phyloP scores from a whole-genome alignment of 805 yeast species.

The Candida maltosa region DNA sequence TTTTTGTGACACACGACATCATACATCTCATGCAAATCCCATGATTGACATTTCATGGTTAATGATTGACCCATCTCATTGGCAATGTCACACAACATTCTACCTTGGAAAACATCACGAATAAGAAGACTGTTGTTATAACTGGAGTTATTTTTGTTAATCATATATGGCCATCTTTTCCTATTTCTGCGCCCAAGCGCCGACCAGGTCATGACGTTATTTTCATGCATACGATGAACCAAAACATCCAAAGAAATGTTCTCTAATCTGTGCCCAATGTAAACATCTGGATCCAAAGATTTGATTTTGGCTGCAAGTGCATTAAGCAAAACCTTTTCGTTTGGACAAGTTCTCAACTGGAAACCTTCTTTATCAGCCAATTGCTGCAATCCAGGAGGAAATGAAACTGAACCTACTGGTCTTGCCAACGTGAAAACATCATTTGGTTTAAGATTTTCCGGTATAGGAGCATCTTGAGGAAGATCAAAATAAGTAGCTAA shows the following conservation, averaged over 20 bases:
- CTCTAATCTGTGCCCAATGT: constrained; percentile 85
- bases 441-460: constrained; percentile 57
- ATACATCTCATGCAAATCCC: constrained; percentile 92
- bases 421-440: constrained; percentile 71
- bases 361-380: constrained; percentile 54
- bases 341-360: constrained; percentile 57
- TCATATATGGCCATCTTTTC: constrained; percentile 73
- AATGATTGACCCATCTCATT: constrained; percentile 94
- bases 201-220: constrained; percentile 73
- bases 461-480: constrained; percentile 73
- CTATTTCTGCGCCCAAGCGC: constrained; percentile 79
- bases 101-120: constrained; percentile 75
- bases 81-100: constrained; percentile 87
- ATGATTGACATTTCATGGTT: constrained; percentile 87
- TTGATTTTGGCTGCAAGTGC: constrained; percentile 72
- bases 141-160: constrained; percentile 44
- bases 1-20: constrained; percentile 69
- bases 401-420: constrained; percentile 61
- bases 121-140: constrained; percentile 51
- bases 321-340: constrained; percentile 70
- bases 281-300: constrained; percentile 83
- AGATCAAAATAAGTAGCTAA: constrained; percentile 66
- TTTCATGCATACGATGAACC: constrained; percentile 74
- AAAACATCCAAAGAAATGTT: constrained; percentile 74
- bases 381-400: constrained; percentile 75